Evolutionary conservation across 768 basidiomycete genomes (phyloP), one percentile per base, ranked within the genome.

Genomic region (Leccinum longicurvipes): DNA sequence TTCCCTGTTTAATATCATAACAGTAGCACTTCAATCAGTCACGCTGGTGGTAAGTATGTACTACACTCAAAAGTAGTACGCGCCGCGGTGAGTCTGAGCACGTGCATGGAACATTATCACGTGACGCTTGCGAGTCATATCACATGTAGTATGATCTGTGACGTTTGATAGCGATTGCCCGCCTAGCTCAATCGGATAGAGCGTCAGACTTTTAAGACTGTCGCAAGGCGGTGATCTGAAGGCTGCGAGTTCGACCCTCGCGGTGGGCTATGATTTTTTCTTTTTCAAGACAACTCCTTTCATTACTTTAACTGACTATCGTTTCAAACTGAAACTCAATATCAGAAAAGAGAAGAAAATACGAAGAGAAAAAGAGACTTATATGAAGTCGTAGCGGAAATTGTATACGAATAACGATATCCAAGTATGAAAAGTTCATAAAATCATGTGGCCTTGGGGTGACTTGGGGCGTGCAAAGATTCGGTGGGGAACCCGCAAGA

Each of bases 171-270:
- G 1, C 5, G 19, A 77, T 51, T 59, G 79, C 79, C 80, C 77
- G 79, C 79, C 79, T 81, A 82, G 81, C 79, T 82, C 81, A 81
- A 81, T 81, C 79, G 79, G 79, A 81, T 81, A 81, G 80, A 82
- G 79, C 79, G 79, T 81, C 79, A 82, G 79, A 81, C 80, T 80
- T 77, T 80, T 81, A 81, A 62, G 53, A 57, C 62, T 65, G 68
- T 67, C 65, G 51, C 67, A 69, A 67, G 63, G 78, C 75, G 77
- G 79, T 75, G 71, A 86, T 86, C 85, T 86, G 82, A 86, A 86
- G 85, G 85, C 82, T 86, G 85, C 85, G 85, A 84, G 85, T 86
- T 86, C 85, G 85, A 86, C 79, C 84, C 85, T 84, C 85, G 85
- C 85, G 84, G 83, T 85, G 84, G 85, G 84, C 84, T 85, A 82